A percentile compares a stretch with the other conserved stretches of the same genome.
Evolutionary conservation across 768 basidiomycete genomes (phyloP).

Genomic region (Lactarius quietus): DNA sequence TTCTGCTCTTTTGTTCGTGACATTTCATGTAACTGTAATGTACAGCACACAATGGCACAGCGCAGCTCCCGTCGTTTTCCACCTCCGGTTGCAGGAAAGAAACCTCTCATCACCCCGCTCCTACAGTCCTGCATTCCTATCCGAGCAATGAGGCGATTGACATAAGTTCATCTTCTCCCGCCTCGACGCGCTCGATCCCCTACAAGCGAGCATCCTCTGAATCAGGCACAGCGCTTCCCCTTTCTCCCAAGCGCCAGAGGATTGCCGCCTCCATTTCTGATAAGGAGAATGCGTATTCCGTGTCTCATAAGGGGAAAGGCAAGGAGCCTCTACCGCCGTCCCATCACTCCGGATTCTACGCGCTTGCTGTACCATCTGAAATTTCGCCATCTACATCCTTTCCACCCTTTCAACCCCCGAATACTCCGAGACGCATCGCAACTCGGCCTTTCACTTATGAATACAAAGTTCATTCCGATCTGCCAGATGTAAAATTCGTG

Average conservation of each 20-base stretch:
- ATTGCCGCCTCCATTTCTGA: background rate
- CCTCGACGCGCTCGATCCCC: constrained; percentile 7
- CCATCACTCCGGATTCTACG: background rate
- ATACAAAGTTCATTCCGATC: constrained; percentile 13
- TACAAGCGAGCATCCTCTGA: constrained; percentile 16
- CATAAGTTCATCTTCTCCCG: constrained; percentile 14
- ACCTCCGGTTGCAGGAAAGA: constrained; percentile 19
- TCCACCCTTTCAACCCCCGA: background rate
- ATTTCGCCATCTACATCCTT: background rate
- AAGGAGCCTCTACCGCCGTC: constrained; percentile 3
- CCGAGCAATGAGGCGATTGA: constrained; percentile 21
- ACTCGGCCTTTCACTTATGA: background rate
- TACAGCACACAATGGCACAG: background rate
- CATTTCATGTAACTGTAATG: background rate
- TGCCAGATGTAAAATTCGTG: constrained; percentile 9
- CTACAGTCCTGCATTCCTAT: background rate
- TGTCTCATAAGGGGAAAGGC: constrained; percentile 12
- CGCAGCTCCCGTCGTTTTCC: constrained; percentile 13
- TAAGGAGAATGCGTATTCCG: constrained; percentile 13
- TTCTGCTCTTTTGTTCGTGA: background rate
- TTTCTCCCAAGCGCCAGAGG: constrained; percentile 16
- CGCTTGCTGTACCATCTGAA: background rate
- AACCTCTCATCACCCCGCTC: constrained; percentile 10
- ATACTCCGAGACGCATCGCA: background rate
- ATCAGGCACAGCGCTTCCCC: background rate